phyloP scores from a whole-genome alignment of 2,329 filamentous ascomycete species.

The Phialophora tarda region DNA sequence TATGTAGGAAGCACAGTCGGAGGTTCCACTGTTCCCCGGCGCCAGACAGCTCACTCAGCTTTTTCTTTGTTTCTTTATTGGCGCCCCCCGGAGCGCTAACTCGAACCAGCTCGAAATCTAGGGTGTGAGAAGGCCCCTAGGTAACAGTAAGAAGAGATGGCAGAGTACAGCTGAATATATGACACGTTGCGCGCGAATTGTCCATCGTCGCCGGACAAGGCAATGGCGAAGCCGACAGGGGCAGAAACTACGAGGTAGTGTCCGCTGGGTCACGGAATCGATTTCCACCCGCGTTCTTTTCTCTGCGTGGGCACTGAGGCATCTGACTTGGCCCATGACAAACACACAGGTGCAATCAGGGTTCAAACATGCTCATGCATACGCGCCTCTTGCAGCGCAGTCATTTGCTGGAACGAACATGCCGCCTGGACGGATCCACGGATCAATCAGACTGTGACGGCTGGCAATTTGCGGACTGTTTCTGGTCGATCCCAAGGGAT shows the following conservation, averaged over 20 bases:
- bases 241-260: too few species aligned
- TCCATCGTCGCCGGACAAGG: neutral
- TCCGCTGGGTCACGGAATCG: neutral
- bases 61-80: neutral
- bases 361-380: neutral
- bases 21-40: neutral
- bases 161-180: neutral
- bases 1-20: neutral
- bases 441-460: neutral
- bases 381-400: neutral
- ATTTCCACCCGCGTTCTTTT: neutral
- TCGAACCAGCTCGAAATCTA: neutral
- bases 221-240: neutral
- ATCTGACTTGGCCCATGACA: neutral
- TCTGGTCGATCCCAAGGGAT: neutral
- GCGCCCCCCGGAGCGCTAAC: neutral
- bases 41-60: neutral
- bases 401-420: neutral
- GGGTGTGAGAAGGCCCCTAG: neutral
- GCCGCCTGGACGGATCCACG: neutral
- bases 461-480: neutral
- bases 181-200: neutral
- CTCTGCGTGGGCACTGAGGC: neutral
- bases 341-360: neutral
- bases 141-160: neutral